A percentile compares a stretch with the other conserved stretches of the same genome.
Conservation (phyloP, 345 rosid genomes). For the Lumnitzera littorea region DNA sequence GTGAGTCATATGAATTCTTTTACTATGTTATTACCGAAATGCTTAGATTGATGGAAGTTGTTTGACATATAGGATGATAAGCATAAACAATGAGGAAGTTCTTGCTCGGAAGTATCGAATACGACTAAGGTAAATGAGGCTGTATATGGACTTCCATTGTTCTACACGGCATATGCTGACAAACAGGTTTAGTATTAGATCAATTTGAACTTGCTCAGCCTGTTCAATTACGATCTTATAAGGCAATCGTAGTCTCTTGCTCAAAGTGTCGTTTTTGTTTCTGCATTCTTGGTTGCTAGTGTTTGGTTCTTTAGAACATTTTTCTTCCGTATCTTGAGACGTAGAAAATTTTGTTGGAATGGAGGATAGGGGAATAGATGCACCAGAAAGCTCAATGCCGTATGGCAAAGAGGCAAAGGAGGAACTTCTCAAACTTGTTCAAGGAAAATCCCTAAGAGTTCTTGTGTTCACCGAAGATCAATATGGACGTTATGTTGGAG, state of each 20-base stretch:
- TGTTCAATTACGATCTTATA: conserved; percentile 1
- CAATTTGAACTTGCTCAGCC: background rate
- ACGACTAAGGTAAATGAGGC: conserved; percentile 38
- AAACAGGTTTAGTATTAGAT: too few species aligned
- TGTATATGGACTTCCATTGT: too few species aligned
- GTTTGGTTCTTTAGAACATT: background rate
- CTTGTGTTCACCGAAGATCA: conserved; percentile 60
- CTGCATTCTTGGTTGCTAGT: background rate
- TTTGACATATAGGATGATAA: conserved; percentile 28
- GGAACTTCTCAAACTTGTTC: conserved; percentile 49
- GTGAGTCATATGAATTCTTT: conserved; percentile 19
- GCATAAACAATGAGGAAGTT: conserved; percentile 43
- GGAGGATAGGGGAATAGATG: conserved; percentile 70
- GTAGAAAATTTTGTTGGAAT: conserved; percentile 2
- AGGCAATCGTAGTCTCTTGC: conserved; percentile 1
- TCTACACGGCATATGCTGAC: too few species aligned
- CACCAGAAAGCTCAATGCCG: conserved; percentile 76
- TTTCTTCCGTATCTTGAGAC: background rate
- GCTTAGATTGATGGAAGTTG: background rate
- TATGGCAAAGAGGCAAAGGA: conserved; percentile 67
- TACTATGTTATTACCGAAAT: background rate
- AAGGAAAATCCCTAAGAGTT: conserved; percentile 58
- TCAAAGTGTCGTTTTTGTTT: conserved; percentile 2
- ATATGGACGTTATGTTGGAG: conserved; percentile 64
- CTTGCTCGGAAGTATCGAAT: conserved; percentile 74